phyloP scores from a whole-genome alignment of 2,329 filamentous ascomycete genomes.

The Colletotrichum sp. region DNA sequence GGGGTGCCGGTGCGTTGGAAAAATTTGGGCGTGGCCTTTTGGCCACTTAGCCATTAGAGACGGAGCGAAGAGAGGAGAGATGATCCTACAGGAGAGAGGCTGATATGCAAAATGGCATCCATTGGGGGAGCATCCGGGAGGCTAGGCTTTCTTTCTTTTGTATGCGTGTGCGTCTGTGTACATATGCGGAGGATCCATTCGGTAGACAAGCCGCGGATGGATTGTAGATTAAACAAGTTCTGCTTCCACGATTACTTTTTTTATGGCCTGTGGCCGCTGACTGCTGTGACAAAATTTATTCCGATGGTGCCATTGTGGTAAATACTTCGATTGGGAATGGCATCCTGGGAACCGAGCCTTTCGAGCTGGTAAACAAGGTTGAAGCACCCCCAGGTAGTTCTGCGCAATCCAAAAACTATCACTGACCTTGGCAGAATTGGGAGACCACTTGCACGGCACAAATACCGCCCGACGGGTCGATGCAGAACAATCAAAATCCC shows the following conservation, averaged over 20 bases:
- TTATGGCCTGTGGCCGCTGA: neutral
- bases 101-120: neutral
- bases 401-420: neutral
- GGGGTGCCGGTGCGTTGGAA: neutral
- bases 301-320: neutral
- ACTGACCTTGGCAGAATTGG: neutral
- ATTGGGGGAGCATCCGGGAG: neutral
- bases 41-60: neutral
- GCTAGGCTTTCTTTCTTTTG: conserved; percentile 13
- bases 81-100: neutral
- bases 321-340: neutral
- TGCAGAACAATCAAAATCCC: neutral
- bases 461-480: neutral
- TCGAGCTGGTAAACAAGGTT: neutral
- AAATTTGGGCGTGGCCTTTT: neutral
- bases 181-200: conserved; percentile 20
- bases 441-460: neutral
- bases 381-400: neutral
- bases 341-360: neutral
- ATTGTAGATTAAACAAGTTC: conserved; percentile 21
- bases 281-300: neutral
- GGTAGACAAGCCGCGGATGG: conserved; percentile 13
- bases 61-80: neutral
- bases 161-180: conserved; percentile 15
- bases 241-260: neutral